Conservation (phyloP, 768 basidiomycete genomes). For the Hebeloma cylindrosporum region DNA sequence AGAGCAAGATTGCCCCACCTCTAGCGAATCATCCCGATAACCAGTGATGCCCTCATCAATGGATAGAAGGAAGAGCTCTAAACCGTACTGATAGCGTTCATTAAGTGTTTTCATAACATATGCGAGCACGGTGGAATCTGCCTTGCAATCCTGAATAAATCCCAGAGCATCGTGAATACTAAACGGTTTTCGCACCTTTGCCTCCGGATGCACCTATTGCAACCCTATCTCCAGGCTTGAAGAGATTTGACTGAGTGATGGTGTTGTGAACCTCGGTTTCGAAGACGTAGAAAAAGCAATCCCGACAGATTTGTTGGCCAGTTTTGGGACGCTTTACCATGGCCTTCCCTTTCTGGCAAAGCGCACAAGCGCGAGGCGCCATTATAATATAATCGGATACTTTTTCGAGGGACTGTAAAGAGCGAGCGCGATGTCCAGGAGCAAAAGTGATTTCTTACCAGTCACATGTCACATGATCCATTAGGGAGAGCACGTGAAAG, state of each 20-base stretch:
- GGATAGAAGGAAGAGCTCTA: conserved; percentile 88
- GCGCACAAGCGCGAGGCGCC: conserved; percentile 78
- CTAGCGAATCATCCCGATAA: conserved; percentile 95
- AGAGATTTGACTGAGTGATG: conserved; percentile 78
- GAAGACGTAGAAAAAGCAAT: conserved; percentile 96
- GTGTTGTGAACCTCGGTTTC: conserved; percentile 99
- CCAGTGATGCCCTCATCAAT: conserved; percentile 99
- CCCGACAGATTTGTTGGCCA: conserved; percentile 94
- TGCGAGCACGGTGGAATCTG: conserved; percentile 97
- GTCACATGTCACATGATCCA: not conserved
- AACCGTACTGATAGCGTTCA: conserved; percentile 88
- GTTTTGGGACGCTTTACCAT: conserved; percentile 96
- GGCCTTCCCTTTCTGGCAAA: conserved; percentile 75
- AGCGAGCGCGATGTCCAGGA: no score
- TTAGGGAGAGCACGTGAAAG: not conserved
- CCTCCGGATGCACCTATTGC: conserved; percentile 99
- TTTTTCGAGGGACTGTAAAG: no score
- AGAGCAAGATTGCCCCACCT: conserved; percentile 47
- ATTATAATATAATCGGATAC: conserved; percentile 51
- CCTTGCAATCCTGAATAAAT: conserved; percentile 18
- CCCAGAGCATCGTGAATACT: conserved; percentile 10
- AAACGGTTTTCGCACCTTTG: conserved; percentile 63
- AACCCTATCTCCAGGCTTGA: conserved; percentile 86
- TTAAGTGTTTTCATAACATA: conserved; percentile 96
- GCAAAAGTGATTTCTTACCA: no score